Evolutionary conservation across 2,329 filamentous ascomycete genomes (phyloP).

Genomic region (Drechslera avenae): DNA sequence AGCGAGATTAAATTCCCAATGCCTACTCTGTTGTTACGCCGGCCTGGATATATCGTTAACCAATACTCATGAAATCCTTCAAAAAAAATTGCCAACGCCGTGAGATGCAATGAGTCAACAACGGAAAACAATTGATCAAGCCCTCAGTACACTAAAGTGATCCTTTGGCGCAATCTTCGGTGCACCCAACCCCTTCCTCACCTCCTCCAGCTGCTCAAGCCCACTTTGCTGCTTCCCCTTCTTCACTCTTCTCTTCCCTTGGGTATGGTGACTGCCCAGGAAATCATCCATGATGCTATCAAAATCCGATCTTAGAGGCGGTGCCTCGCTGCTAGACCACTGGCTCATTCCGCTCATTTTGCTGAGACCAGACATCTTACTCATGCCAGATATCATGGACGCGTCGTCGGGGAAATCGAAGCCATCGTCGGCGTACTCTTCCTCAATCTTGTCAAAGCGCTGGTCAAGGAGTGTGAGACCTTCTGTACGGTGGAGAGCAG

Average conservation of each 20-base stretch:
- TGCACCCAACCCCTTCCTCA: constrained; percentile 78
- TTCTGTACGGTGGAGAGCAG: constrained; percentile 84
- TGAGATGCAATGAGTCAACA: too few species aligned
- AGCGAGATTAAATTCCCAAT: not conserved
- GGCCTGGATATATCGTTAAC: too few species aligned
- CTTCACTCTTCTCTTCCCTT: constrained; percentile 72
- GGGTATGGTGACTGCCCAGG: constrained; percentile 72
- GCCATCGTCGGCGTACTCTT: constrained; percentile 66
- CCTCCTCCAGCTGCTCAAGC: constrained; percentile 87
- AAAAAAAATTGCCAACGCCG: too few species aligned
- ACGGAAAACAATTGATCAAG: not conserved
- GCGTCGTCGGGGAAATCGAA: constrained; percentile 50
- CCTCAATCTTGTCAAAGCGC: constrained; percentile 88
- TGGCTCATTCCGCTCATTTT: constrained; percentile 46
- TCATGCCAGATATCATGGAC: constrained; percentile 56
- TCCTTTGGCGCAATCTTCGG: constrained; percentile 56
- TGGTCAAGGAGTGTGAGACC: constrained; percentile 83
- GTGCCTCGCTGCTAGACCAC: constrained; percentile 47
- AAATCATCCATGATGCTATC: constrained; percentile 94
- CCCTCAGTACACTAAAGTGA: constrained; percentile 12
- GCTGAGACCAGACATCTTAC: constrained; percentile 57
- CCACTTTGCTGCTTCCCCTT: constrained; percentile 81
- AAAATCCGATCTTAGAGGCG: constrained; percentile 75
- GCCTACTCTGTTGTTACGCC: too few species aligned
- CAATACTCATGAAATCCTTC: too few species aligned